Base-by-base conservation (phyloP, 1,284 basidiomycete species). In the Cryptococcus sp. region DNA sequence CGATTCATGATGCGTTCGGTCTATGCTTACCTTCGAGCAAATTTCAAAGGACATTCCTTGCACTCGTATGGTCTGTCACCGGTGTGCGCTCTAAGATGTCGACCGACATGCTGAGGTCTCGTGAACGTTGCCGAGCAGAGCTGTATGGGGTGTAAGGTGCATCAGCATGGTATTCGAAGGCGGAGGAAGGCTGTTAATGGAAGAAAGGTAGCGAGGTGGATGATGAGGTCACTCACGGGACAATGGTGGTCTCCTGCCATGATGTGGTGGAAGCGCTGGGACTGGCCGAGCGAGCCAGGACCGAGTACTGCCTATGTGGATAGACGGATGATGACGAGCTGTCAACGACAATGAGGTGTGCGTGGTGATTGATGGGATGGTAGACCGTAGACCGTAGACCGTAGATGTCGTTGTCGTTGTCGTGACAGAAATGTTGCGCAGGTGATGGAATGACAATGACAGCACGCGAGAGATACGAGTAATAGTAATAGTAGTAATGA, bases 11-110 rank as follows among this genome's bases (percentile, higher is more conserved):
- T 35, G 8, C 8, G 2, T 8, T 35, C 31, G 31, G 31, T 35
- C 31, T 5, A 10, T 3, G 10, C 81, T 15, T 50, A 89, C 89
- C 88, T 90, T 73, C 91, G 80, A 0, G 91, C 91, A 74, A 94
- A 94, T 76, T 91, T 88, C 78, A 93, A 87, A 23, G 90, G 90
- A 76, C 91, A 93, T 67, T 88, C 85, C 74, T 88, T 87, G 74
- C 91, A 93, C 70, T 90, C 90, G 82, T 93, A 93, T 8, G 91
- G 91, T 50, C 91, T 83, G 81, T 93, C 90, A 62, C 91, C 91
- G n/a, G 91, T 93, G 78, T 93, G 90, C 66, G 90, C 90, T 72
- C 90, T 86, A 85, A 93, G 89, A 79, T 93, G 90, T 55, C 91
- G 81, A 10, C 90, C 90, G 58, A 93, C 90, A 85, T 93, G 91